These are phyloP conservation scores for Mortierella sp. DNA, from an alignment of 371 early-diverging fungal species.

Conservation along the genomic window DNA sequence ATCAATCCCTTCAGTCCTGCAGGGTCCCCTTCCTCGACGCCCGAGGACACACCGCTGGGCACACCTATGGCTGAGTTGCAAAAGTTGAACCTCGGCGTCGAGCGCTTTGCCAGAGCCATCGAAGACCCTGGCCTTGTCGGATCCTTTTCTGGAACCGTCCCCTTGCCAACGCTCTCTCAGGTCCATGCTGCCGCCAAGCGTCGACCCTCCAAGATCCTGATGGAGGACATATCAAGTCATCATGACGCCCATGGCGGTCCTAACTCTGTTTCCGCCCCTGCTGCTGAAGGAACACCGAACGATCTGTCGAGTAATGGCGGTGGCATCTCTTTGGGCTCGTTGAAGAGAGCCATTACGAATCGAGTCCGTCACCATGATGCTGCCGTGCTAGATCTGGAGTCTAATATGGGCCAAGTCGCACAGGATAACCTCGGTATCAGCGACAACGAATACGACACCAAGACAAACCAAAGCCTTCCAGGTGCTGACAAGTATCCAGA, in stretches of 20 bases:
- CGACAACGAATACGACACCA: background rate
- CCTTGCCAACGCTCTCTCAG: slow-evolving; percentile 34
- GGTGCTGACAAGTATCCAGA: background rate
- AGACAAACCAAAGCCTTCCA: background rate
- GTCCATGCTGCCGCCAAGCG: background rate
- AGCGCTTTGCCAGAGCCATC: slow-evolving; percentile 46
- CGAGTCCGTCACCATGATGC: slow-evolving; percentile 10
- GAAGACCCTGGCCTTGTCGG: slow-evolving; percentile 34
- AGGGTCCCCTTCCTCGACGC: slow-evolving; percentile 19
- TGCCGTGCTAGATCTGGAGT: slow-evolving; percentile 24
- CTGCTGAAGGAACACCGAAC: background rate
- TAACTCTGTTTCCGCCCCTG: background rate
- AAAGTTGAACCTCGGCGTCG: slow-evolving; percentile 45
- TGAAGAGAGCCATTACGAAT: slow-evolving; percentile 33
- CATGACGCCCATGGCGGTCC: background rate
- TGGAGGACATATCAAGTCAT: slow-evolving; percentile 12
- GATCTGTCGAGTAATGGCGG: background rate
- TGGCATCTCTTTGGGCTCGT: slow-evolving; percentile 13
- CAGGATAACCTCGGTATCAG: background rate
- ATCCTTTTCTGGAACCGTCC: slow-evolving; percentile 45
- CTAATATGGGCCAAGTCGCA: slow-evolving; percentile 17
- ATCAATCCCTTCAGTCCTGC: slow-evolving; percentile 27
- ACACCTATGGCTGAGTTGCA: slow-evolving; percentile 34
- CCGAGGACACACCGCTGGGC: slow-evolving; percentile 30
- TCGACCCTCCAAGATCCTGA: slow-evolving; percentile 17